Conservation (phyloP, 129 eudicot genomes). For the Heracleum sosnowskyi region DNA sequence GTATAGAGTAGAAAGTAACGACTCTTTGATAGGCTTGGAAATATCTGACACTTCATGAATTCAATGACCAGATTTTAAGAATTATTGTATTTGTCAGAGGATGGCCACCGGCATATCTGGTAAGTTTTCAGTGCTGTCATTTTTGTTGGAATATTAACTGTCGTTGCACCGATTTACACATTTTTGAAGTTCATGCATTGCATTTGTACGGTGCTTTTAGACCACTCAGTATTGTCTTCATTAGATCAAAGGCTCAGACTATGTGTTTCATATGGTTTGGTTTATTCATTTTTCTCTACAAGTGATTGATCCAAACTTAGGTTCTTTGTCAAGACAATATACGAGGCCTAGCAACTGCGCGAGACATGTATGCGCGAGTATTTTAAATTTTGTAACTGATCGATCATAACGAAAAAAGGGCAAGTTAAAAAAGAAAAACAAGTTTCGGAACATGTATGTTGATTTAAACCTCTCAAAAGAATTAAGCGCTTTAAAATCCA, state of each 20-base stretch:
- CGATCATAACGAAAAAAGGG: not conserved
- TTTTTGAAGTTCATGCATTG: not conserved
- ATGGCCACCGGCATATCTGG: not conserved
- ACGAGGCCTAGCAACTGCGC: not conserved
- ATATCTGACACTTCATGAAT: not conserved
- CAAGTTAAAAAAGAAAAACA: not conserved
- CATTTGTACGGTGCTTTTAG: not conserved
- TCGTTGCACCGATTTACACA: not conserved
- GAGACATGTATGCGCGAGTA: not conserved
- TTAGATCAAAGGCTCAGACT: too few relatives aligned
- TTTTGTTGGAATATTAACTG: not conserved
- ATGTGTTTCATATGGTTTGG: not conserved
- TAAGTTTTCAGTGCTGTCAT: not conserved
- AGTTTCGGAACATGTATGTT: too few relatives aligned
- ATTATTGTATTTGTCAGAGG: not conserved
- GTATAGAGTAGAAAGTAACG: not conserved
- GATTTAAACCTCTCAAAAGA: too few relatives aligned
- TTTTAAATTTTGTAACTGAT: too few relatives aligned
- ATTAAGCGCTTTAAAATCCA: too few relatives aligned
- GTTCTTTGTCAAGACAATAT: not conserved
- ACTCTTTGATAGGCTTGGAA: not conserved
- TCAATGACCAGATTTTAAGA: not conserved
- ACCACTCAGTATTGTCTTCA: not conserved
- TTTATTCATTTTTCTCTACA: not conserved
- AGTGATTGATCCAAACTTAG: too few relatives aligned